phyloP scores from a whole-genome alignment of 495 filamentous ascomycete species.

The Trichoderma virens region DNA sequence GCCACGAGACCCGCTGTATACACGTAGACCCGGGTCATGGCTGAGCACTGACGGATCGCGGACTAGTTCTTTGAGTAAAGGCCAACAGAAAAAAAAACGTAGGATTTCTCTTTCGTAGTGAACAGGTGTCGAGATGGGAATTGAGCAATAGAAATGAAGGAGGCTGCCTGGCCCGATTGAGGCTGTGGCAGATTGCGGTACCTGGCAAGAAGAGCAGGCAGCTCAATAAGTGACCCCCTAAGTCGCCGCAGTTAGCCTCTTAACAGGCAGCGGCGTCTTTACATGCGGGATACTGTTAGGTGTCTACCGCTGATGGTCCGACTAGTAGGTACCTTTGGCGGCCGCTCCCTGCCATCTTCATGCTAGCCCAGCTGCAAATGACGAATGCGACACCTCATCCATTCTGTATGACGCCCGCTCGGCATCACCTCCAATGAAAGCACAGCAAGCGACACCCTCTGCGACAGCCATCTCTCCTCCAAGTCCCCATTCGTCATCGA shows the following conservation, averaged over 20 bases:
- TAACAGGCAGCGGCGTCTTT: too few species aligned
- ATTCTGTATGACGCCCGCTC: not conserved
- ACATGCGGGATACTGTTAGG: too few species aligned
- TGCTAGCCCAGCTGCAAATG: not conserved
- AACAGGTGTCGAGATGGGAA: conserved; percentile 4
- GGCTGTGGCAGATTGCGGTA: not conserved
- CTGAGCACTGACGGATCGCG: not conserved
- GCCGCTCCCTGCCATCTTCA: too few species aligned
- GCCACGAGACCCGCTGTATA: conserved; percentile 9
- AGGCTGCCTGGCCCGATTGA: not conserved
- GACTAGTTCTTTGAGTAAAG: too few species aligned
- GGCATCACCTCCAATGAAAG: not conserved
- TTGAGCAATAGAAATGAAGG: not conserved
- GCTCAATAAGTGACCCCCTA: not conserved
- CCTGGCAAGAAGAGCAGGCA: not conserved
- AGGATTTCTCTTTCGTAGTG: too few species aligned
- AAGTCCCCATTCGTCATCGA: not conserved
- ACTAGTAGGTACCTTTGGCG: too few species aligned
- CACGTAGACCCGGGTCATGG: conserved; percentile 11
- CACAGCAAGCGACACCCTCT: not conserved
- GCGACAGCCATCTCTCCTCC: not conserved
- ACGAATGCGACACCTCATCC: conserved; percentile 6
- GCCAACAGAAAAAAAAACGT: not conserved
- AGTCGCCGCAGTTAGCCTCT: not conserved
- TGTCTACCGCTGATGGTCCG: too few species aligned